Base-by-base conservation (phyloP, 2,329 filamentous ascomycete genomes). In the Chaetomiaceae sp. region DNA sequence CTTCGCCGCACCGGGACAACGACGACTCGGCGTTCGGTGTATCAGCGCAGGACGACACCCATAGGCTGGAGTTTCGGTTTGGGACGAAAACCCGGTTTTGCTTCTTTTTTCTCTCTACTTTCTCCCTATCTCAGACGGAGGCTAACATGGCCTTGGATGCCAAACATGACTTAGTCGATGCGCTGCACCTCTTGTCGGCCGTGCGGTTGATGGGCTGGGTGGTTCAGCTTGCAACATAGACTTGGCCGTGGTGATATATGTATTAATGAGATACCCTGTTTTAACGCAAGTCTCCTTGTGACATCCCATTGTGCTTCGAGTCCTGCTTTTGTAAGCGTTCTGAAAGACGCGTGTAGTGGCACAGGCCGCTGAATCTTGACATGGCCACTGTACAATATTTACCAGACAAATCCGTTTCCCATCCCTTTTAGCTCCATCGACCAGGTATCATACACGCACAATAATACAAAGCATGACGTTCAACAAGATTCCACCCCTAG, bases 41-140 rank as follows among this genome's bases (percentile, higher is more conserved):
- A 41, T 31, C 25, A 14, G 23, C 31, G 23, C 10, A 31, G 21
- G 33, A 19, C 19, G 33, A 38, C 21, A 39, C 16, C 7, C 19
- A 50, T 23, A 19, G 37, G 42, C 16, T 40, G 49, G 53, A 33
- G 49, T 44, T 52, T 37, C 20, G 52, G 52, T 55, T 55, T 55
- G 48, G 48, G 49, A 50, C 34, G 46, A 27, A n/a, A 48, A 37
- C 58, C 57, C 61, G 59, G 63, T 65, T 63, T 66, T 59, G 57
- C 46, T 44, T 51, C 46, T 44, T 51, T 57, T 56, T 58, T 65
- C 64, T 69, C 70, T 68, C 60, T 62, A 33, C 34, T 64, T 61
- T 60, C 65, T 64, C 57, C 59, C 55, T 46, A 64, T 63, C 44
- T 55, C 58, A 54, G 60, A 68, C 64, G 66, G 68, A 72, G 64